Conservation (phyloP, 305 asterid genomes). For the Fraxinus baroniana region DNA sequence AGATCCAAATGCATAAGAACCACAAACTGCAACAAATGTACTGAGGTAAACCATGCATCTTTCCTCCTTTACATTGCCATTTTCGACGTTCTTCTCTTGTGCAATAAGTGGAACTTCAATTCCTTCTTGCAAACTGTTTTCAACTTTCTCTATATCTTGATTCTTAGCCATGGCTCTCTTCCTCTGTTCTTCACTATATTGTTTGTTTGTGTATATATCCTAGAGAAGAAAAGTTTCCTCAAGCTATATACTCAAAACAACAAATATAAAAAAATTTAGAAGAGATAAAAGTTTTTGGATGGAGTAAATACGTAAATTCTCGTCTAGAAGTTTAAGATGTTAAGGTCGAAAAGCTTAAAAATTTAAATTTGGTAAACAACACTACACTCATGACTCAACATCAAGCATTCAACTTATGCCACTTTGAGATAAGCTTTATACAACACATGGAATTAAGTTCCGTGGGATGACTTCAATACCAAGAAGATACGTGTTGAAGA, state of each 20-base stretch:
- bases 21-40: conserved; percentile 84
- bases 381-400: no score
- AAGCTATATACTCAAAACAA: neutral
- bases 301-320: conserved; percentile 15
- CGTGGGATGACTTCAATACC: neutral
- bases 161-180: conserved; percentile 30
- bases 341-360: neutral
- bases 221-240: neutral
- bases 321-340: neutral
- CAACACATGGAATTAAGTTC: neutral
- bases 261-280: neutral
- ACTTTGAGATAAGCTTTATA: neutral
- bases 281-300: conserved; percentile 1
- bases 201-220: neutral
- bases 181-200: conserved; percentile 6
- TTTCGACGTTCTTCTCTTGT: conserved; percentile 22
- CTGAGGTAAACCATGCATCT: conserved; percentile 81
- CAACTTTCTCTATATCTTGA: conserved; percentile 37
- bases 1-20: conserved; percentile 81
- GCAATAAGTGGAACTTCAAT: conserved; percentile 52
- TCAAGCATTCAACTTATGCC: neutral
- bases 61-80: conserved; percentile 34
- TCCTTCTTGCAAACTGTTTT: conserved; percentile 29
- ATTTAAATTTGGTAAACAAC: neutral
- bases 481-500: neutral